Base-by-base conservation (phyloP, 345 rosid genomes). In the Populus davidiana region DNA sequence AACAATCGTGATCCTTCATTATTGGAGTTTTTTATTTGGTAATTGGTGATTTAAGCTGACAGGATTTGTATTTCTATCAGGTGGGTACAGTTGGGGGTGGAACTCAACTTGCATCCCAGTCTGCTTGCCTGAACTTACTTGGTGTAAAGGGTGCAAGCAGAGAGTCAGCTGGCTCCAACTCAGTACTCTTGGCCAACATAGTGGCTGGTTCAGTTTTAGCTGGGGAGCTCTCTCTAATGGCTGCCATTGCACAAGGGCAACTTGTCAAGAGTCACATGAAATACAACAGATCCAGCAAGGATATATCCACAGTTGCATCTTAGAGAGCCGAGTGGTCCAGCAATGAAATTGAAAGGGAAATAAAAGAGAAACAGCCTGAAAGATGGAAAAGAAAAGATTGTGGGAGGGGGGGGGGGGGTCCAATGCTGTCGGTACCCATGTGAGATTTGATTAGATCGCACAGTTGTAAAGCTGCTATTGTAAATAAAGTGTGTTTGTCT, bases 41-140 rank as follows among this genome's bases (percentile, higher is more conserved):
- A 17, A 17, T 18, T 7, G 23, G n/a, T 52, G 59, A 6, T 52
- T 52, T n/a, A 56, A 10, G 69, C 35, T 17, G 41, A 65, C 69
- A 27, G 63, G 25, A 65, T 44, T 33, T 8, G 50, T 56, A 21
- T 21, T 35, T 80, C 25, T 18, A 13, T 35, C 82, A 91, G 97
- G 96, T 93, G 78, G 96, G 98, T 12, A 91, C 98, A 23, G 90
- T 93, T 14, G 98, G 98, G 71, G 98, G 98, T 6, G 98, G 98
- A 59, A 93, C 98, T 61, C 98, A 93, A 72, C 93, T 93, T 2
- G 93, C 94, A 67, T 89, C 97, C 5, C 97, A 93, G 80, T 90
- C 97, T 14, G 97, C 96, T 3, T 93, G 97, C 82, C 80, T 93
- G 79, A 93, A 91, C 77, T 70, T 93, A 50, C 90, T 93, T 0